Evolutionary conservation across 73 alveolate species (phyloP), one percentile per base, ranked within the genome.

Genomic region (Stentor coeruleus): DNA sequence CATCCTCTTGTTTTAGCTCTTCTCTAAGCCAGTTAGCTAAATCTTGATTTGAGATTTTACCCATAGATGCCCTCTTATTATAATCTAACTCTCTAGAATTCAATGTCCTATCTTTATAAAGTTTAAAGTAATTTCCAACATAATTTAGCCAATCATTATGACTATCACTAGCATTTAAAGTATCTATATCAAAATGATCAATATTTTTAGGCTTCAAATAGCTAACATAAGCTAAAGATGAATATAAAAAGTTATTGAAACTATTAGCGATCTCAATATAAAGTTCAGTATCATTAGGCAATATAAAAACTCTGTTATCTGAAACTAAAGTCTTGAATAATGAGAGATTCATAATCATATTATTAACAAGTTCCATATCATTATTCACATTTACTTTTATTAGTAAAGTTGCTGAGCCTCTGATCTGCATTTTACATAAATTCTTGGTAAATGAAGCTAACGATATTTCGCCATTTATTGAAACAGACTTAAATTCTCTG

Each of bases 231-330:
- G n/a, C 39, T 20, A 66, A 11, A 20, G 36, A 33, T 20, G n/a
- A 28, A 31, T 26, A 66, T 28, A 66, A 40, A 37, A 26, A 28
- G 37, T 66, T 66, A 2, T 66, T 31, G 15, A 20, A 66, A 20
- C 40, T 66, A 40, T 66, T 66, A 26, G 79, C 36, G 2, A 66
- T 40, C 33, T 66, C 79, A 26, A 66, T 66, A 66, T 15, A 20
- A 26, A 66, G n/a, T 66, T 11, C 2, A 20, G 37, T 66, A 31
- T 20, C 39, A 28, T 66, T 33, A 20, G 79, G 79, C n/a, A 66
- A 26, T 20, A 66, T 26, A 20, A 26, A 20, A 26, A 66, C 14
- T 11, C 33, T 31, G 11, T 20, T 31, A 20, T 20, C 37, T 1
- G 1, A 26, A 15, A 28, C 33, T 26, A 66, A 15, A 33, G 79